Evolutionary conservation across 2,329 filamentous ascomycete genomes (phyloP).

Genomic region (Helicocarpus griseus): DNA sequence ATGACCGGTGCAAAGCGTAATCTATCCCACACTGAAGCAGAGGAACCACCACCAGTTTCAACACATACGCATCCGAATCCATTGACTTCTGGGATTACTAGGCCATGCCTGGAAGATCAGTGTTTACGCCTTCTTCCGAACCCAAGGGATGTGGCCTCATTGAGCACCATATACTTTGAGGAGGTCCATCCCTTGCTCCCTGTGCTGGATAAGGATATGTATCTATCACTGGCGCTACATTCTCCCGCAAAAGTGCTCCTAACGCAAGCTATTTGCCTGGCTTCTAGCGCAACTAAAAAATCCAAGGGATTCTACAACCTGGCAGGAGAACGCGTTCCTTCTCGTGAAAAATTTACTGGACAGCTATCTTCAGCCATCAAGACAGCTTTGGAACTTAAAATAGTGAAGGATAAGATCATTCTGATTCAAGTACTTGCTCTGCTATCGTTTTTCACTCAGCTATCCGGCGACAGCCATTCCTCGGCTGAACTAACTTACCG

Average conservation of each 20-base stretch:
- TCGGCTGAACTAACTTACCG: constrained; percentile 45
- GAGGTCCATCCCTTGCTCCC: constrained; percentile 49
- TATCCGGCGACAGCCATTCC: constrained; percentile 45
- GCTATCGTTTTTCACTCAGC: constrained; percentile 51
- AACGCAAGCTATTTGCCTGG: constrained; percentile 47
- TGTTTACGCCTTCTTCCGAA: constrained; percentile 27
- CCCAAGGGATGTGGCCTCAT: constrained; percentile 35
- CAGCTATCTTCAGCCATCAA: constrained; percentile 41
- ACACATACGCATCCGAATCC: background rate
- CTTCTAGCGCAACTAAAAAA: constrained; percentile 43
- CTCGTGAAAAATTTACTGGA: constrained; percentile 15
- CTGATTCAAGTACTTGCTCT: constrained; percentile 47
- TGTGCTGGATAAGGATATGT: constrained; percentile 33
- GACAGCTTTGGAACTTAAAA: constrained; percentile 43
- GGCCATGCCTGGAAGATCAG: background rate
- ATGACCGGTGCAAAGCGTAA: constrained; percentile 12
- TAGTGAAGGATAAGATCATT: constrained; percentile 46
- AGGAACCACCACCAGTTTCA: background rate
- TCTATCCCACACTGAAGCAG: constrained; percentile 15
- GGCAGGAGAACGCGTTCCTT: constrained; percentile 7
- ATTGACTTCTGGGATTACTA: background rate
- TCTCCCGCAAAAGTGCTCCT: constrained; percentile 30
- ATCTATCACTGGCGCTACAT: constrained; percentile 15
- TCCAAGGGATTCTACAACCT: constrained; percentile 33
- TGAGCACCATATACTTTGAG: constrained; percentile 41